Conservation (phyloP, 257 asterid species). For the Paraleonurus japonicus region DNA sequence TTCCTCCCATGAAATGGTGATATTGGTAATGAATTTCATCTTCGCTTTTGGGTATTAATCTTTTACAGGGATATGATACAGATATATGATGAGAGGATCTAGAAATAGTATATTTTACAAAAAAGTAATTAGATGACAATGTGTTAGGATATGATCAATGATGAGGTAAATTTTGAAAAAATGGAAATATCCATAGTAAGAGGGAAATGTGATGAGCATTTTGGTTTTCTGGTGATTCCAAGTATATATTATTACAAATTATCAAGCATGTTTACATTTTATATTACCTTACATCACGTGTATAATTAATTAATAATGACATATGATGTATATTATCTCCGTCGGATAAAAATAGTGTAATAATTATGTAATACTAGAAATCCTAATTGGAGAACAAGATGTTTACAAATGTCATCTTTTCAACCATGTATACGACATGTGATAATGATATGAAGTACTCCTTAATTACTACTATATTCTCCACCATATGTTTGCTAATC, state of each 20-base stretch:
- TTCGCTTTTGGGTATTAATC: neutral
- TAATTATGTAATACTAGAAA: too few relatives aligned
- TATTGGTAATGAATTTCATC: neutral
- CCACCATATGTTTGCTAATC: too few relatives aligned
- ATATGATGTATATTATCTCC: too few relatives aligned
- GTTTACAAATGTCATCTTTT: neutral
- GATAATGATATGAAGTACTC: neutral
- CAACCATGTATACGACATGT: neutral
- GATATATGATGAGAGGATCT: neutral
- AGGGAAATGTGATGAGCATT: neutral
- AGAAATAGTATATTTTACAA: neutral
- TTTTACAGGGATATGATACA: neutral
- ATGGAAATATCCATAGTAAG: neutral
- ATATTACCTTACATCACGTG: neutral
- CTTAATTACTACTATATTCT: neutral
- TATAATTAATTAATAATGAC: neutral
- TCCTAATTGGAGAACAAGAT: neutral
- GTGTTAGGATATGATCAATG: too few relatives aligned
- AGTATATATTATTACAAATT: neutral
- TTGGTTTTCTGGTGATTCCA: neutral
- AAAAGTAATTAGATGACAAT: neutral
- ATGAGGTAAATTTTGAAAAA: neutral
- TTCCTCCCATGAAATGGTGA: conserved; percentile 19
- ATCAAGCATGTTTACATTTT: neutral
- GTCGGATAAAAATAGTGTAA: too few relatives aligned